Percentiles rank a stretch among this genome's conserved stretches.
Conservation (phyloP, 331 rosid genomes). For the Rhamnella rubrinervis region DNA sequence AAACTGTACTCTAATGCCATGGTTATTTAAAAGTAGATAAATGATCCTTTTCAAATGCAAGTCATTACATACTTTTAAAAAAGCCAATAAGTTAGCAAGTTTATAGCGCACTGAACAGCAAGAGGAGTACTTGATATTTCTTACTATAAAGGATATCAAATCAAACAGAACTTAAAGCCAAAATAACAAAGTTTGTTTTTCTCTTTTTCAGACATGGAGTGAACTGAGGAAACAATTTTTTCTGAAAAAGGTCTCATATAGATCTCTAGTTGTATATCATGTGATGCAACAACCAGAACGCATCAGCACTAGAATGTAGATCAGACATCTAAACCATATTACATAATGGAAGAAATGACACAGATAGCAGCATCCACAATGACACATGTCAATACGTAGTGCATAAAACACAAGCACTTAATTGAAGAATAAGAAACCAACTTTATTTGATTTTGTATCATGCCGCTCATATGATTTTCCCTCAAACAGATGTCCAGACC, state of each 20-base stretch:
- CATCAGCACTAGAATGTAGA: not conserved
- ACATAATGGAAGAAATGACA: not conserved
- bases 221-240: not conserved
- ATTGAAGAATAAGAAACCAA: conserved; percentile 39
- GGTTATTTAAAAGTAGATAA: not conserved
- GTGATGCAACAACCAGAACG: not conserved
- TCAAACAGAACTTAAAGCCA: too few species aligned
- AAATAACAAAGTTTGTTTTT: too few species aligned
- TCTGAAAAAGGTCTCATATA: not conserved
- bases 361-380: conserved; percentile 11
- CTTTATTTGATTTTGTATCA: conserved; percentile 74
- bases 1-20: not conserved
- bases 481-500: conserved; percentile 58
- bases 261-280: not conserved
- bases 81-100: not conserved
- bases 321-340: conserved; percentile 12
- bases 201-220: too few species aligned
- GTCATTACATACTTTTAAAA: not conserved
- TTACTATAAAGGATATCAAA: not conserved
- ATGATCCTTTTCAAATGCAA: not conserved
- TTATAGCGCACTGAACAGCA: not conserved
- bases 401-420: conserved; percentile 5
- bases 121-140: conserved; percentile 4
- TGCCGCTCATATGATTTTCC: conserved; percentile 67
- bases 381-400: conserved; percentile 15